Base-by-base conservation (phyloP, 768 basidiomycete species). In the Psilocybe azurescens region DNA sequence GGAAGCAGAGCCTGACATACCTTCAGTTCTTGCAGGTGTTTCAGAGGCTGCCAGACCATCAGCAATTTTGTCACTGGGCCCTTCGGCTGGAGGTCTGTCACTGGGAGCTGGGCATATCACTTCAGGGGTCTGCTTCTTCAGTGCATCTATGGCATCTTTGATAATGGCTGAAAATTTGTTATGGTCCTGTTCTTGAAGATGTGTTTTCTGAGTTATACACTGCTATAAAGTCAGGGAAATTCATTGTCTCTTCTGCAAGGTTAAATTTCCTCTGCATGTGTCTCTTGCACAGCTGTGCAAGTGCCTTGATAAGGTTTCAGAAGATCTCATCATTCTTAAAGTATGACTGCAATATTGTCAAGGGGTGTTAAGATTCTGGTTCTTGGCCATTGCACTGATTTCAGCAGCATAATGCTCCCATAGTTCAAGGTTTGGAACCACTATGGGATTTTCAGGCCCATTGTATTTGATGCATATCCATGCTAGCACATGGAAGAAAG, bases 401-500 rank as follows among this genome's bases (percentile, higher is more conserved):
- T 14, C 50, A 16, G 28, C 30, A 28, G 29, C 30, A 30, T 29
- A 1, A 14, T 11, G 14, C 29, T 47, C 32, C 56, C 56, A 57
- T 48, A 48, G 14, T 18, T 8, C 28, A 6, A 57, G 44, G 13
- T 29, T 32, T 47, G 8, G 20, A 8, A 13, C 9, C 3, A 5
- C 30, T n/a, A n/a, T 3, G 24, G 5, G 3, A 14, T 47, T 48
- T 14, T 24, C 41, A 2, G 59, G 52, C n/a, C 52, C 46, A 14
- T 53, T 30, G 14, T 47, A 60, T 10, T 16, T 6, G 8, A 46
- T n/a, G 14, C 38, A 53, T 1, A 60, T 48, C 59, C 59, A 60
- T 8, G 44, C 41, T n/a, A 46, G 16, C 3, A 57, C 56, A 33
- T 60, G 52, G 10, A 61, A 52, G 24, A 56, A 61, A 3, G 60